Percentiles rank a stretch among this genome's conserved stretches.
phyloP scores from a whole-genome alignment of 306 rosid genomes.

The Bauhinia variegata region DNA sequence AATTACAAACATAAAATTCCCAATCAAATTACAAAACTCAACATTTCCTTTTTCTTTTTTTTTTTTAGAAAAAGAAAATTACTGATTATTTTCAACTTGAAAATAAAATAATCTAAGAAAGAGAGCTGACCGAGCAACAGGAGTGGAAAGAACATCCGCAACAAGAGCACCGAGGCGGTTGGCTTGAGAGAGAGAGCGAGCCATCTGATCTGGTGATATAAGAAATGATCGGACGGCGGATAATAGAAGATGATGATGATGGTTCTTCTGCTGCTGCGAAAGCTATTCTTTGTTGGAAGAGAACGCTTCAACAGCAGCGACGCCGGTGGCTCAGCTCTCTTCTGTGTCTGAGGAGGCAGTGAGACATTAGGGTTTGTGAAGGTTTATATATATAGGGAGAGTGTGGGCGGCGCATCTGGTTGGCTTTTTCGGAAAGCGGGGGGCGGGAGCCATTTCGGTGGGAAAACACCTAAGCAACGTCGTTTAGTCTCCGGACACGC shows the following conservation, averaged over 20 bases:
- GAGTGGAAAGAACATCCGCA: constrained; percentile 7
- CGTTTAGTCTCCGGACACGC: too few relatives aligned
- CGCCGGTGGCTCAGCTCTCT: not conserved
- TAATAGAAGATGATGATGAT: too few relatives aligned
- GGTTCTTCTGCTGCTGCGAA: constrained; percentile 28
- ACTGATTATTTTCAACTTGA: too few relatives aligned
- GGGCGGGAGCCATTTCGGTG: not conserved
- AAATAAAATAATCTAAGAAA: too few relatives aligned
- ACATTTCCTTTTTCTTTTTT: too few relatives aligned
- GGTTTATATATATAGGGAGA: not conserved
- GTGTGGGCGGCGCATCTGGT: not conserved
- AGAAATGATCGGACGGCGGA: too few relatives aligned
- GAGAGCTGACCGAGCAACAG: constrained; percentile 24
- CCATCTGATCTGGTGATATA: not conserved
- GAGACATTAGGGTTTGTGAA: constrained; percentile 7
- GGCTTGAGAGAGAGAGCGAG: constrained; percentile 32
- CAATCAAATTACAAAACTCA: too few relatives aligned
- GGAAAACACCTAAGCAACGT: not conserved
- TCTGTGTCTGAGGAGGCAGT: not conserved
- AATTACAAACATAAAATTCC: too few relatives aligned
- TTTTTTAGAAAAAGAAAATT: too few relatives aligned
- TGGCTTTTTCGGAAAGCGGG: not conserved
- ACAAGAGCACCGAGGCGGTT: constrained; percentile 13
- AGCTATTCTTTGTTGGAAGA: not conserved
- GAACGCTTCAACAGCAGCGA: constrained; percentile 36